A percentile compares a stretch with the other conserved stretches of the same genome.
These are phyloP conservation scores for Chenopodium album DNA, from an alignment of 148 eudicot species.

Conservation along the genomic window DNA sequence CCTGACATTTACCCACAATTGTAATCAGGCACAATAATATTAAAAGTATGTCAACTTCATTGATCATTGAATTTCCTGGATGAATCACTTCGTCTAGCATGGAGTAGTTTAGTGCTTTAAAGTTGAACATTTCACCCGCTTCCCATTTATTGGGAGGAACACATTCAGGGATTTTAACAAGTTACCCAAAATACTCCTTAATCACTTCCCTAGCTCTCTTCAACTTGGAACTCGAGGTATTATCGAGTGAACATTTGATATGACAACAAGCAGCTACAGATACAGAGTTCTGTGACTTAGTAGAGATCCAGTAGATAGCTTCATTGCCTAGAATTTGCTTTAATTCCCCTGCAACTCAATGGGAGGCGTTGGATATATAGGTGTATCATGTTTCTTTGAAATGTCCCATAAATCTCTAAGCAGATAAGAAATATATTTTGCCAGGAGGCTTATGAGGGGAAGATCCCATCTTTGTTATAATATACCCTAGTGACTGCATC, in stretches of 20 bases:
- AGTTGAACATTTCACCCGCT: not conserved
- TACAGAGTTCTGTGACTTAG: not conserved
- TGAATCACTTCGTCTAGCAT: not conserved
- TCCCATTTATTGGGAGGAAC: not conserved
- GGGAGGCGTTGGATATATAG: no score
- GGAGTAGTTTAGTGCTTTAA: not conserved
- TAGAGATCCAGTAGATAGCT: not conserved
- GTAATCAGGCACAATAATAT: constrained; percentile 1
- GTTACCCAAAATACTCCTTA: not conserved
- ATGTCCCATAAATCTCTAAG: no score
- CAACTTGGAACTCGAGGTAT: not conserved
- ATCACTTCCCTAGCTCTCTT: not conserved
- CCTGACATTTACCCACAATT: constrained; percentile 40
- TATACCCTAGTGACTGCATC: no score
- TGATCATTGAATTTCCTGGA: not conserved
- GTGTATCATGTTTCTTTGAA: no score
- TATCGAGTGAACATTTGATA: not conserved
- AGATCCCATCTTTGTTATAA: no score
- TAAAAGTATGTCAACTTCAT: not conserved
- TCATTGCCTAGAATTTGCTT: no score
- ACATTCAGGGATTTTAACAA: not conserved
- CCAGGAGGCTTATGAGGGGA: no score
- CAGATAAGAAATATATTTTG: no score
- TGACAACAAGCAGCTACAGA: not conserved
- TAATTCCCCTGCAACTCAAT: no score